Percentiles rank a stretch among this genome's conserved stretches.
Evolutionary conservation across 768 basidiomycete species (phyloP).

Genomic region (Leccinum arenicola): DNA sequence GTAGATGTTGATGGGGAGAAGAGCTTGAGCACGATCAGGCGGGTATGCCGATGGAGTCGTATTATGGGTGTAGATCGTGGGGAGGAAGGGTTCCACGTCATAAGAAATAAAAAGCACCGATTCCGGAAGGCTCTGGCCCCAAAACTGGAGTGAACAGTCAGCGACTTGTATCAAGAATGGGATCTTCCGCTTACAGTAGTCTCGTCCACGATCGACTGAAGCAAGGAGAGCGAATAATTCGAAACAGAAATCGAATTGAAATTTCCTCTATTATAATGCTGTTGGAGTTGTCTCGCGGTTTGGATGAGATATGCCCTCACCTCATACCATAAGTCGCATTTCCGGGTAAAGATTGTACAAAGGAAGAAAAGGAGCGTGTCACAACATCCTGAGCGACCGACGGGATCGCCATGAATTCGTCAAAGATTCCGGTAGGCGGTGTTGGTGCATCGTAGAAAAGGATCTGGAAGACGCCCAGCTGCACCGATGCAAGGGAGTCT

Average conservation of each 20-base stretch:
- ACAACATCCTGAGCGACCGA: conserved; percentile 1
- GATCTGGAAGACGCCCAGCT: conserved; percentile 26
- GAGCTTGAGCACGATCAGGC: conserved; percentile 33
- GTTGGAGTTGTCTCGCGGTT: not conserved
- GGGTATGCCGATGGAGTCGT: conserved; percentile 44
- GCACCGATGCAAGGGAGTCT: not conserved
- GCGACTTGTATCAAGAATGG: not conserved
- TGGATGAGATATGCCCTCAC: not conserved
- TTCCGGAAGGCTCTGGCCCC: conserved; percentile 4
- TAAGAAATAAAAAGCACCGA: conserved; percentile 2
- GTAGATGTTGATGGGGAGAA: conserved; percentile 49
- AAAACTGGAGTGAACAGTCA: conserved; percentile 13
- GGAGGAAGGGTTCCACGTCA: conserved; percentile 45
- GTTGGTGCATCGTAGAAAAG: conserved; percentile 55
- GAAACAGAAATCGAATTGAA: conserved; percentile 4
- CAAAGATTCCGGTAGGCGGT: conserved; percentile 19
- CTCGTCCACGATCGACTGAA: conserved; percentile 10
- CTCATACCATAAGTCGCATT: not conserved
- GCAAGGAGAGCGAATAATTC: conserved; percentile 5
- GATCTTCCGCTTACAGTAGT: conserved; percentile 1
- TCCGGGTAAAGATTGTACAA: conserved; percentile 6
- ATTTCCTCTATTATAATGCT: not conserved
- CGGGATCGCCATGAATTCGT: conserved; percentile 25
- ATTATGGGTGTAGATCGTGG: conserved; percentile 37
- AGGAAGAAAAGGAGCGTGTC: conserved; percentile 15